Evolutionary conservation across 2,329 filamentous ascomycete genomes (phyloP), one percentile per base, ranked within the genome.

Genomic region (Microsporum canis): DNA sequence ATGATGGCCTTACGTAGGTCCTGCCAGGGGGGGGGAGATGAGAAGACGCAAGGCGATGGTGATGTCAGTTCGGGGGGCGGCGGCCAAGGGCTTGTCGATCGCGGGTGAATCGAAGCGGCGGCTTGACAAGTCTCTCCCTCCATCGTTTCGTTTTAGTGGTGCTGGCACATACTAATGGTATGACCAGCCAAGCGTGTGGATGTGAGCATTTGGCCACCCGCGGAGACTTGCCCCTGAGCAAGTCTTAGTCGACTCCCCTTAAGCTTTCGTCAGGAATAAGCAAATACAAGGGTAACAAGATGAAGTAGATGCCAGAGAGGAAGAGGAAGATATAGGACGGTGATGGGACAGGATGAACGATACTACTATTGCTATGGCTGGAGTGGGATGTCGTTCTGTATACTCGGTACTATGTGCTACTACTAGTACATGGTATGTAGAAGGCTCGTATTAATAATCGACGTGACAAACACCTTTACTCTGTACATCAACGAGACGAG

Each of bases 41-140:
- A 5, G 39, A 43, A 5, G 34, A 36, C 10, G 39, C 14, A n/a
- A n/a, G 39, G 8, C 23, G 49, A 8, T 4, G 33, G 49, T 36
- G 49, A 55, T 55, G 49, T 55, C 49, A 55, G 45, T n/a, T 10
- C 7, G 14, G 5, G 6, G 45, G 3, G 45, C 17, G 17, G 17
- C 17, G 29, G 49, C 49, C 49, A 55, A 55, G 45, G 45, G 49
- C 49, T 55, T 36, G 49, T 55, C 49, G 49, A 55, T 55, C 49
- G 29, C 49, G 31, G 49, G 49, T n/a, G 45, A 49, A 55, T 55
- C 31, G 45, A 34, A 2, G 17, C 12, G 17, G 49, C n/a, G 33
- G 49, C 45, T 49, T 49, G 45, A 12, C 39, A 12, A 5, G 14
- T 39, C 38, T 39, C 10, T 27, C 7, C 29, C 23, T 4, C 45